Evolutionary conservation across 768 basidiomycete genomes (phyloP).

Genomic region (Tephrocybe sp.): DNA sequence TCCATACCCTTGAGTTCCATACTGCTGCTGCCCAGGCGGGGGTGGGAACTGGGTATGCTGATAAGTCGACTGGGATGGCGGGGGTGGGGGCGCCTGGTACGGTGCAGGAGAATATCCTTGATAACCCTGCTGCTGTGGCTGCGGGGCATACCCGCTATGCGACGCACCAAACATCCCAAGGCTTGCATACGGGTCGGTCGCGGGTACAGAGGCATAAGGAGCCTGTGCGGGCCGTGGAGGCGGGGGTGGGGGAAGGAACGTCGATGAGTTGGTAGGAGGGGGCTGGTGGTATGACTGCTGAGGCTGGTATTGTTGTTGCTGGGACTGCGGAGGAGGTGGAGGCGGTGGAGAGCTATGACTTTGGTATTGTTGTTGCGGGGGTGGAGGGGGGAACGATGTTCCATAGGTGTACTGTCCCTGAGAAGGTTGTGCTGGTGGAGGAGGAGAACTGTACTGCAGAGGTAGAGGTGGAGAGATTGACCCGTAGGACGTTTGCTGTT

Average conservation of each 20-base stretch:
- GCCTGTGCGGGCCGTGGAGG: conserved; percentile 22
- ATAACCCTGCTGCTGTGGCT: conserved; percentile 15
- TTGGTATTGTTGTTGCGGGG: conserved; percentile 19
- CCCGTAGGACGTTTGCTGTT: conserved; percentile 18
- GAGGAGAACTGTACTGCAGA: conserved; percentile 9
- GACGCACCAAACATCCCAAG: conserved; percentile 29
- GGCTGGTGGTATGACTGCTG: conserved; percentile 3
- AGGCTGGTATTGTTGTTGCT: conserved; percentile 21
- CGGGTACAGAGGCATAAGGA: conserved; percentile 19
- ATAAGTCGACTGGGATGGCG: no score
- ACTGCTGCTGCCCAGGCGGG: no score
- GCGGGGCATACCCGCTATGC: neutral
- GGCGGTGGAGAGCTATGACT: conserved; percentile 14
- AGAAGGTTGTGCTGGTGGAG: conserved; percentile 13
- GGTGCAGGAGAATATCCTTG: neutral
- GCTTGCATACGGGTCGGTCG: conserved; percentile 35
- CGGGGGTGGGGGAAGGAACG: conserved; percentile 1
- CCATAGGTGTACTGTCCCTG: conserved; percentile 14
- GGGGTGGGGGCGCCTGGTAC: neutral
- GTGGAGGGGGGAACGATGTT: conserved; percentile 20
- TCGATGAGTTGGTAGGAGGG: conserved; percentile 13
- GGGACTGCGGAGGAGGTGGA: conserved; percentile 15
- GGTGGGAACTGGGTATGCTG: no score
- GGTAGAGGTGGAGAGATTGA: conserved; percentile 17
- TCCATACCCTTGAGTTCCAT: no score